Base-by-base conservation (phyloP, 2,329 filamentous ascomycete species). In the Aspergillus pseudoglaucus region DNA sequence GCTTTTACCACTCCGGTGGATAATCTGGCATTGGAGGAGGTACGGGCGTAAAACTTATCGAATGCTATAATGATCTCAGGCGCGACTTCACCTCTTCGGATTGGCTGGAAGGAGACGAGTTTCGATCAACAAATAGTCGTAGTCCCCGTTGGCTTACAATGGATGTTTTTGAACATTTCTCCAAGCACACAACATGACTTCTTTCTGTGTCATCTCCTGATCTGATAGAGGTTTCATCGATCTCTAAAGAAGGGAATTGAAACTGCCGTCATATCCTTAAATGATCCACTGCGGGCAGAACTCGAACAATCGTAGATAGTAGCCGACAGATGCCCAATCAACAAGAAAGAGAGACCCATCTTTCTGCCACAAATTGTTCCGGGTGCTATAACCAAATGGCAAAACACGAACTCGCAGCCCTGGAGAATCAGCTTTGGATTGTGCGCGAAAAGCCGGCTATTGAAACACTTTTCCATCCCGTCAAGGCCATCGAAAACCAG, bases 301-400 rank as follows among this genome's bases (percentile, higher is more conserved):
- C 41, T 59, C 59, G 25, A 60, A 60, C 25, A 56, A 46, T 25
- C 56, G 50, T 32, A 50, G 57, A 46, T 59, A 59, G 46, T 42
- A 62, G 8, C 56, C 55, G 3, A 55, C 53, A 49, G 55, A 58
- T 37, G 49, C 51, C 56, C 53, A 60, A 50, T 61, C 55, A 52
- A 60, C 8, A 39, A 62, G 50, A 46, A 50, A 61, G 1, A 57
- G 17, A 20, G 50, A 48, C 2, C 59, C 55, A 50, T 61, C 48
- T 42, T 54, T 46, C 33, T 50, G 46, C 53, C 51, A 58, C 5
- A 59, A 6, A 12, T 57, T 51, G 30, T 59, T 56, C 8, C 53
- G 48, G 45, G 51, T 35, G 14, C 32, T 35, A 35, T 35, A 35
- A 15, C 32, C 6, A 35, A 35, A 35, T 35, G 32, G 14, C 15